Evolutionary conservation across 2,329 filamentous ascomycete species (phyloP).

Genomic region (Cladosporium sp.): DNA sequence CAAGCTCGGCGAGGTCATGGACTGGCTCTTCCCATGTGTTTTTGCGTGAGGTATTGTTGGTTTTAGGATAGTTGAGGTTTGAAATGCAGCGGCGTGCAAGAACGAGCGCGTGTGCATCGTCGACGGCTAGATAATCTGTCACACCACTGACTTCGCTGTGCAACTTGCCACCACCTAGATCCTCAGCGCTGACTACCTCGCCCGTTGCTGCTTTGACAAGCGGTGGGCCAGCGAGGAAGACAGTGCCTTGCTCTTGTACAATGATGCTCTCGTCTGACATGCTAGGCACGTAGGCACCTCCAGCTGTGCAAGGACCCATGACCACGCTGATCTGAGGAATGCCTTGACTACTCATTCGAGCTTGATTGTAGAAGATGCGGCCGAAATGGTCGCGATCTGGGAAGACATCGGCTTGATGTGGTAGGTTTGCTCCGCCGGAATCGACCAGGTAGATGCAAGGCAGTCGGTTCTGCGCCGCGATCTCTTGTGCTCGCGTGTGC

Average conservation of each 20-base stretch:
- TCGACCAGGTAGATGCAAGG: slow-evolving; percentile 94
- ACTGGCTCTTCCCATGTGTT: slow-evolving; percentile 66
- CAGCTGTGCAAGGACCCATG: slow-evolving; percentile 95
- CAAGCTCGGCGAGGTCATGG: slow-evolving; percentile 72
- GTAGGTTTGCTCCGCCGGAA: slow-evolving; percentile 90
- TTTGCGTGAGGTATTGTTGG: slow-evolving; percentile 35
- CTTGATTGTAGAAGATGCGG: slow-evolving; percentile 97
- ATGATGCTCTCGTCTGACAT: slow-evolving; percentile 99
- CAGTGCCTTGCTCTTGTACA: slow-evolving; percentile 90
- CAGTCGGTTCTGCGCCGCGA: slow-evolving; percentile 80
- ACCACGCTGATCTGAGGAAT: slow-evolving; percentile 94
- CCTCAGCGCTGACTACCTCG: slow-evolving; percentile 84
- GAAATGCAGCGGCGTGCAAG: slow-evolving; percentile 77
- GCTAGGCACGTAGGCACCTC: slow-evolving; percentile 90
- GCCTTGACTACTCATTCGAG: slow-evolving; percentile 80
- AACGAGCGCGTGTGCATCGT: slow-evolving; percentile 86
- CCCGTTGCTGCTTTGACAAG: slow-evolving; percentile 95
- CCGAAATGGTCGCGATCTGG: slow-evolving; percentile 93
- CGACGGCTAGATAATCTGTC: slow-evolving; percentile 89
- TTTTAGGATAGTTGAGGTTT: slow-evolving; percentile 81
- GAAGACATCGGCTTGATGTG: slow-evolving; percentile 93
- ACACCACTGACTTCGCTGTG: slow-evolving; percentile 90
- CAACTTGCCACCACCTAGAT: slow-evolving; percentile 82
- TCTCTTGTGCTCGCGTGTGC: slow-evolving; percentile 84
- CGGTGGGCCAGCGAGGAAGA: slow-evolving; percentile 91